Evolutionary conservation across 148 eudicot species (phyloP), one percentile per base, ranked within the genome.

Genomic region (Heliamphora exappendiculata): DNA sequence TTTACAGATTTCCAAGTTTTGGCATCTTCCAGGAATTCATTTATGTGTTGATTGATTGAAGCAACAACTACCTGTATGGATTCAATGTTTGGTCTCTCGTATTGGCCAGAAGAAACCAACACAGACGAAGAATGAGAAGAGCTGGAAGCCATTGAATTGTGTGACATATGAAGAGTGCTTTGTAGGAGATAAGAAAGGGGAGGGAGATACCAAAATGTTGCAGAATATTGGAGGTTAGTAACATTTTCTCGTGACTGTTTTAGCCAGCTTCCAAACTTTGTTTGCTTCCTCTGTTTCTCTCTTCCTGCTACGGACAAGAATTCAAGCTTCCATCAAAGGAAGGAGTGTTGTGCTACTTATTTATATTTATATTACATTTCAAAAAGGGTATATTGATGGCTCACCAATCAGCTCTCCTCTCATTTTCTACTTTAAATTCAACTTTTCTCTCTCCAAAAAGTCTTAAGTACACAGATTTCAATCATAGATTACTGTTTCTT

Each of bases 111-210:
- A 37, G 54, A 55, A 33, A 41, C 39, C 31, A 65, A 28, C 0
- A 62, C 41, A 67, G 80, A 65, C 22, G 82, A 53, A 13, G 78
- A 47, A 29, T 84, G 71, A n/a, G 65, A 53, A 57, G 82, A 80
- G 20, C 28, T 76, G 60, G 88, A 87, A 74, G 88, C 84, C 83
- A 81, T 79, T 82, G 80, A 68, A 55, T 26, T 81, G 20, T 67
- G 50, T 29, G 74, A 37, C 34, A 62, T 69, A 49, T 24, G 65
- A 78, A 55, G 55, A 39, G 58, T 67, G 39, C 29, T 64, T n/a
- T 39, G 34, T 5, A 34, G 72, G 66, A 74, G 62, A 58, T 75
- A 70, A 64, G 70, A 44, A 53, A 36, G 28, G 44, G 66, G 36
- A 51, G 19, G 54, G 50, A 51, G 41, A 76, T 31, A 70, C 29